These are phyloP conservation scores for Xylariales sp. DNA, from an alignment of 2,329 filamentous ascomycete genomes.

Conservation along the genomic window DNA sequence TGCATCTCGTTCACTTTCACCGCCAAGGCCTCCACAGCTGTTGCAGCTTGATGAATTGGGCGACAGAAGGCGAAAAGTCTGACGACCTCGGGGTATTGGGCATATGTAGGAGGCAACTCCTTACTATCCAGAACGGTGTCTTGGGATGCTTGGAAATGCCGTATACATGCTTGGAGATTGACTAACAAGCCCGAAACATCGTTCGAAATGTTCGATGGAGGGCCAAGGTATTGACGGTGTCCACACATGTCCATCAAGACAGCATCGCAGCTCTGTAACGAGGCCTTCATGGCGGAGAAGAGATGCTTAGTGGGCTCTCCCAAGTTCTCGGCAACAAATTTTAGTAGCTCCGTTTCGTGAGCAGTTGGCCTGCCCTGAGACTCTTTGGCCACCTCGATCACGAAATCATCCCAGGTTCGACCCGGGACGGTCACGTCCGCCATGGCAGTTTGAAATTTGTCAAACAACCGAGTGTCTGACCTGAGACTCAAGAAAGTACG, in stretches of 20 bases:
- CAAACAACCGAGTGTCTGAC: slow-evolving; percentile 42
- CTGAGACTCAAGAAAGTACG: slow-evolving; percentile 48
- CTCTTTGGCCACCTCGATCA: slow-evolving; percentile 30
- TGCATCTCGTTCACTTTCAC: slow-evolving; percentile 45
- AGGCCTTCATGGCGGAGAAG: slow-evolving; percentile 39
- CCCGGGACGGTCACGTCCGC: slow-evolving; percentile 12
- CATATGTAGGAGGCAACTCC: slow-evolving; percentile 39
- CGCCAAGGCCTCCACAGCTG: slow-evolving; percentile 41
- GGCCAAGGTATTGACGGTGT: slow-evolving; percentile 42
- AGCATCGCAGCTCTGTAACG: slow-evolving; percentile 43
- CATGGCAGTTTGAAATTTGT: slow-evolving; percentile 18
- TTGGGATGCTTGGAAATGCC: slow-evolving; percentile 43
- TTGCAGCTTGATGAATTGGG: slow-evolving; percentile 48
- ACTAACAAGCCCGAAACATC: slow-evolving; percentile 35
- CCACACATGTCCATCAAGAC: slow-evolving; percentile 50
- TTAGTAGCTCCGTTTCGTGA: slow-evolving; percentile 19
- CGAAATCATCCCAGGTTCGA: slow-evolving; percentile 19
- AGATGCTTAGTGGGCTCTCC: slow-evolving; percentile 42
- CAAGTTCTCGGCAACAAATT: slow-evolving; percentile 29
- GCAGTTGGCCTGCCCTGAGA: slow-evolving; percentile 11
- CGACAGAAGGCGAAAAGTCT: slow-evolving; percentile 52
- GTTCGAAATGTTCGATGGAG: slow-evolving; percentile 34
- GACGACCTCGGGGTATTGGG: slow-evolving; percentile 44
- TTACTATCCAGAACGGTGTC: slow-evolving; percentile 40
- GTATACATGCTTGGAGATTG: slow-evolving; percentile 37